phyloP scores from a whole-genome alignment of 139 green algal species.

The Chlamydomonas incerta region DNA sequence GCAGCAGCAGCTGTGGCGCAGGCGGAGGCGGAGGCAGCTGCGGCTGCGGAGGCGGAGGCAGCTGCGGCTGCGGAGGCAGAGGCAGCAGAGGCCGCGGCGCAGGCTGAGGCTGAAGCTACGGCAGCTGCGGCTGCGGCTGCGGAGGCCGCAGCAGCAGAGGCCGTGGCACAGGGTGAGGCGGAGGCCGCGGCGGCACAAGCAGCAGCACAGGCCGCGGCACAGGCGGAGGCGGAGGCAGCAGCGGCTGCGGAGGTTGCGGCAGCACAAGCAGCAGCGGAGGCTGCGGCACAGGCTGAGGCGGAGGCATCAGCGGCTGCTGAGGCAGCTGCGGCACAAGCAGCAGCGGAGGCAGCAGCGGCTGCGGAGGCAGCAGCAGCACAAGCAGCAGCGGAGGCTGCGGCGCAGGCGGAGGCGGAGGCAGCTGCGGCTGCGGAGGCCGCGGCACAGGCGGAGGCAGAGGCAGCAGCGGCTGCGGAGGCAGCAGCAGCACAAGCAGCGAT shows the following conservation, averaged over 20 bases:
- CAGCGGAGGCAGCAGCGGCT: not conserved
- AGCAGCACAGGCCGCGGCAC: not conserved
- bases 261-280: not conserved
- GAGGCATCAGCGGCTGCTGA: not conserved
- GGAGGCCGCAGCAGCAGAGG: too few species aligned
- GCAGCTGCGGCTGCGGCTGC: too few species aligned
- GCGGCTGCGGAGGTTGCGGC: too few species aligned
- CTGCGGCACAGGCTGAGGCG: not conserved
- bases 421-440: not conserved
- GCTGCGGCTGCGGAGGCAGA: not conserved
- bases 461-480: not conserved
- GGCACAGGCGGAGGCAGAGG: not conserved
- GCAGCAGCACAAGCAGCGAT: too few species aligned
- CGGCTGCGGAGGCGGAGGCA: not conserved
- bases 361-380: not conserved
- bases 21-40: not conserved
- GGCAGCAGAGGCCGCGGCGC: too few species aligned
- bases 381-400: not conserved
- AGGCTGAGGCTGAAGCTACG: not conserved
- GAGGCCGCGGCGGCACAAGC: not conserved
- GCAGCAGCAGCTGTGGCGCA: not conserved
- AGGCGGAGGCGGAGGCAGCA: too few species aligned
- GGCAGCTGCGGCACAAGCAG: not conserved
- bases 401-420: not conserved
- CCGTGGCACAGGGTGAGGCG: too few species aligned